A percentile compares a stretch with the other conserved stretches of the same genome.
phyloP scores from a whole-genome alignment of 2,329 filamentous ascomycete species.

The Colletotrichum sp. region DNA sequence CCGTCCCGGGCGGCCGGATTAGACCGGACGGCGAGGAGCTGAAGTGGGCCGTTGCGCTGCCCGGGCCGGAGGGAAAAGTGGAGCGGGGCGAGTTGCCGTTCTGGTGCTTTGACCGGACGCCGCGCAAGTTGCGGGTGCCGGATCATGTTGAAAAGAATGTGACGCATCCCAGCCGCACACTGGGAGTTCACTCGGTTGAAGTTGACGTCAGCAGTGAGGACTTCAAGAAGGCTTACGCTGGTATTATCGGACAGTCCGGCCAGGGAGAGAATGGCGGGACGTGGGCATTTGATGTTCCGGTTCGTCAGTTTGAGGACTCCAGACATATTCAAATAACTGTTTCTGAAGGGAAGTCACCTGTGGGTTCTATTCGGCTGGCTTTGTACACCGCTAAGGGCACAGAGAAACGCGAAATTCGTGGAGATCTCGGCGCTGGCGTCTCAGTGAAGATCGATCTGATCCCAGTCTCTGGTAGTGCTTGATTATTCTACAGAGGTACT shows the following conservation, averaged over 20 bases:
- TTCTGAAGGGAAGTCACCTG: not conserved
- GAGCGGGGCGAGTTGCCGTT: slow-evolving; percentile 63
- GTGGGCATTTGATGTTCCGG: slow-evolving; percentile 7
- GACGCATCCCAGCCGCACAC: slow-evolving; percentile 54
- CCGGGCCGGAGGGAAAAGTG: slow-evolving; percentile 24
- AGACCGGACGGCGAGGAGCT: slow-evolving; percentile 60
- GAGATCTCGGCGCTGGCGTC: not conserved
- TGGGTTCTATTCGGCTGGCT: not conserved
- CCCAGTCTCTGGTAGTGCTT: not conserved
- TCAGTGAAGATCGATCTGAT: not conserved
- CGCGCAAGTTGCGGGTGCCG: slow-evolving; percentile 60
- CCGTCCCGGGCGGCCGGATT: slow-evolving; percentile 56
- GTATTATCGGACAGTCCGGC: not conserved
- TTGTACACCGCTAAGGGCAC: slow-evolving; percentile 6
- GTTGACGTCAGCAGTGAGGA: slow-evolving; percentile 32
- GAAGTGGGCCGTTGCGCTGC: slow-evolving; percentile 62
- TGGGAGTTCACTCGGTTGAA: slow-evolving; percentile 53
- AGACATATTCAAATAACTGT: not conserved
- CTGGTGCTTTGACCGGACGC: slow-evolving; percentile 69
- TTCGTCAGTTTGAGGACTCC: slow-evolving; percentile 12
- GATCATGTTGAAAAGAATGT: slow-evolving; percentile 36
- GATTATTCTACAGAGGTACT: not conserved
- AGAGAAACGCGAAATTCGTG: not conserved
- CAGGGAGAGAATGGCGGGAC: not conserved
- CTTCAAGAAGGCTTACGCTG: slow-evolving; percentile 12